Evolutionary conservation across 2,329 filamentous ascomycete genomes (phyloP), one percentile per base, ranked within the genome.

Genomic region (Bisporella sp.): DNA sequence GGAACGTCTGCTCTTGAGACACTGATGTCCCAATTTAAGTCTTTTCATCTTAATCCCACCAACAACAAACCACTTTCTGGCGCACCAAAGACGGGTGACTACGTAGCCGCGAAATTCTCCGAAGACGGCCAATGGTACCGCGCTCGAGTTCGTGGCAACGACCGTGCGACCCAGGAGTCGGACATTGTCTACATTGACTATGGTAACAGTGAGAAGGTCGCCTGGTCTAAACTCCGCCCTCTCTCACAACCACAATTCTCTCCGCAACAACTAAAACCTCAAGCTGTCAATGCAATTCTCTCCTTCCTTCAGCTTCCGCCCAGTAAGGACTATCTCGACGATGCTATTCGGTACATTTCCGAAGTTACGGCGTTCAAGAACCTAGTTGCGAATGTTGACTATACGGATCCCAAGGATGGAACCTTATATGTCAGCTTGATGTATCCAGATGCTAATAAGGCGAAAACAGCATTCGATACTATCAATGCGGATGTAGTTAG

Each of bases 181-280:
- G 93, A 99, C 69, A 85, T 99, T 30, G 73, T 95, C 43, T 99
- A 96, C 71, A 82, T 99, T 55, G 93, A 99, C 73, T 99, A 95
- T 69, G 93, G 93, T 62, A 99, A 99, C 77, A 85, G 81, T 49
- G 93, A 99, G 71, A 85, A 84, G 64, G 76, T 95, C 51, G 81
- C 91, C 0, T 99, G 92, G 90, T 79, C 82, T 29, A 78, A 81
- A 58, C 81, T 99, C 41, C 87, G 93, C 31, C 77, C 89, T n/a
- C 79, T 99, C 45, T 79, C 84, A 46, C 82, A 89, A 64, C 70
- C 81, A 12, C 85, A 91, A 62, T 99, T 97, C 74, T 81, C 81
- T 41, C 73, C 80, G 4, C 81, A 89, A 67, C 91, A 87, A 69
- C 82, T 99, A 53, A 91, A 87, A 70, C 74, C 88, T 1, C 93